Evolutionary conservation across 768 basidiomycete genomes (phyloP).

Genomic region (Mycena amicta): DNA sequence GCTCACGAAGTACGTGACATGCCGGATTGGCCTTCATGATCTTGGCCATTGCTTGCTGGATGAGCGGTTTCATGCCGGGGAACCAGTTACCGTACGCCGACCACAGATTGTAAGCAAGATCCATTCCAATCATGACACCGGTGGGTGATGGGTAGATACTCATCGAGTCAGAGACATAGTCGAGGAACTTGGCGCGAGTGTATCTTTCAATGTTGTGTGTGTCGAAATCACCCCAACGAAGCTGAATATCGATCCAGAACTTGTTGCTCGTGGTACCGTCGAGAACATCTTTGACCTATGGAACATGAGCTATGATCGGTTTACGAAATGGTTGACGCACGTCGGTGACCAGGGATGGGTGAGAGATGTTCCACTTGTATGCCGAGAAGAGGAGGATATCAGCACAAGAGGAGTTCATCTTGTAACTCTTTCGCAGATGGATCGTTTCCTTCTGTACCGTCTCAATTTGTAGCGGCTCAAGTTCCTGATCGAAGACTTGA

Average conservation of each 20-base stretch:
- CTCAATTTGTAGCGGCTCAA: conserved; percentile 97
- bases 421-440: conserved; percentile 99
- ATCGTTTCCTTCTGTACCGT: conserved; percentile 99
- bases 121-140: conserved; percentile 98
- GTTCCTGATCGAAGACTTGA: conserved; percentile 98
- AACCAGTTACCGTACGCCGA: conserved; percentile 99
- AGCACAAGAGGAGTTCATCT: conserved; percentile 99
- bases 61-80: conserved; percentile 96
- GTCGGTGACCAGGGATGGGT: conserved; percentile 93
- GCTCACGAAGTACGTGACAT: conserved; percentile 94
- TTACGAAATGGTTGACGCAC: conserved; percentile 43
- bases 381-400: conserved; percentile 97
- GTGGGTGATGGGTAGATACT: conserved; percentile 99
- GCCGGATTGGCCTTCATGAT: conserved; percentile 99
- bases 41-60: conserved; percentile 99
- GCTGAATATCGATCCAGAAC: conserved; percentile 96
- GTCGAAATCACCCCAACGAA: conserved; percentile 98
- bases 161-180: conserved; percentile 97
- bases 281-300: conserved; percentile 86
- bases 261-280: conserved; percentile 99
- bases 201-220: conserved; percentile 99
- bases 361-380: conserved; percentile 97
- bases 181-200: conserved; percentile 97
- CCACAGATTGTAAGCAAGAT: conserved; percentile 97
- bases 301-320: conserved; percentile 7